Base-by-base conservation (phyloP, 140 eudicot genomes). In the Anethum foeniculum region DNA sequence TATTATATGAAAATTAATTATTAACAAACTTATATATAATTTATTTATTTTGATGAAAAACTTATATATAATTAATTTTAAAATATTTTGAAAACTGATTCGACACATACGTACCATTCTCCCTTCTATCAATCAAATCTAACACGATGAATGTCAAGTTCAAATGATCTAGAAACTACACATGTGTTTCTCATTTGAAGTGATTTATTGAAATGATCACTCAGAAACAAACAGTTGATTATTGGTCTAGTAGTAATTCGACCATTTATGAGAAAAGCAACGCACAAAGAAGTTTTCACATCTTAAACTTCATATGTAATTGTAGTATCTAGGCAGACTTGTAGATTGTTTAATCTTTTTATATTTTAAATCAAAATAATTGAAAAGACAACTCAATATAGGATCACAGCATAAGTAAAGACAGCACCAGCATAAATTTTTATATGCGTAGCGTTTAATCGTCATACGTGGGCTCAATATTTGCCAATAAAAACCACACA, bases 391-490 rank as follows among this genome's bases (percentile, higher is more conserved):
- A 25, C 16, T 60, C 68, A 10, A 10, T n/a, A 60, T 2, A 60
- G 30, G 65, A 7, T 56, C 28, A 23, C 25, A 58, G 32, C 16
- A 60, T 60, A 60, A 6, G 15, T n/a, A 23, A 51, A 16, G 60
- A 51, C 60, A 4, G 60, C 7, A 16, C 8, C 15, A 0, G 62
- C 67, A 34, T 34, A 34, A 58, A 58, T 58, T 58, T 58, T 58
- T 51, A 58, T 58, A 7, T 7, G 12, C 10, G 67, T 23, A 58
- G 67, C 30, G 32, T n/a, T n/a, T 60, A 60, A 60, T 60, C 68
- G n/a, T 60, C 68, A 60, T 60, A 60, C 68, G 68, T 60, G 68
- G 68, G 68, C 32, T 60, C 68, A n/a, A n/a, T 60, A n/a, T 15
- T 2, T n/a, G 68, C 68, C 68, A 60, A 60, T 60, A 25, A 58